Base-by-base conservation (phyloP, 208 protist species). In the Leishmania mexicana region DNA sequence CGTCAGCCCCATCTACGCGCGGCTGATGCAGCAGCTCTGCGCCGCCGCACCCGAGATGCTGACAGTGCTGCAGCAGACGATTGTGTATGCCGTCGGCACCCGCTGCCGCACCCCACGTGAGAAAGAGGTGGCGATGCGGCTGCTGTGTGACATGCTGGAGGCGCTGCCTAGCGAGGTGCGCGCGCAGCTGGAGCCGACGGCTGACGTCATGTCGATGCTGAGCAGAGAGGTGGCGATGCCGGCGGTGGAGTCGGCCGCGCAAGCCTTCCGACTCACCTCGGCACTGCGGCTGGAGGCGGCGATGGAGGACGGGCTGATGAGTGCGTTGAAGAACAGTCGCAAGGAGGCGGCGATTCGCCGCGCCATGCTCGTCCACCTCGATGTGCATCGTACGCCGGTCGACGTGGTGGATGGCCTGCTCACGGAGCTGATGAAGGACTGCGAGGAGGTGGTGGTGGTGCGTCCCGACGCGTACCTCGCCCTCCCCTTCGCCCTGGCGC, bases 391-490 rank as follows among this genome's bases (percentile, higher is more conserved):
- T 54, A 89, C 85, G 28, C 85, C 93, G 45, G 40, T 35, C 11
- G 83, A 80, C 78, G 75, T 90, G 24, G 76, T 83, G 8, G 84
- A 90, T 60, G 83, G 87, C 60, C 85, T 97, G 40, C 72, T 86
- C 1, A 76, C 76, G 47, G 85, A 85, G 38, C 80, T 98, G 28
- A 81, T 97, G 71, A 82, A 84, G 75, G 87, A 93, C 73, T 98
- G 95, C 87, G 88, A 84, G 42, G 91, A 95, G 82, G 87, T 95
- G 68, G 86, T 96, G 64, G 92, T 95, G 76, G 85, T 80, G 21
- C 92, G 95, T 24, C 91, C 95, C n/a, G 92, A 95, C 71, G 95
- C 95, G 24, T 98, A 95, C 79, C 86, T 98, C 28, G 87, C 88
- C 19, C 89, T 98, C 45, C 75, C 78, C 42, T 90, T 96, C 76